A percentile compares a stretch with the other conserved stretches of the same genome.
Evolutionary conservation across 2,329 filamentous ascomycete species (phyloP).

Genomic region (Epicoccum nigrum): DNA sequence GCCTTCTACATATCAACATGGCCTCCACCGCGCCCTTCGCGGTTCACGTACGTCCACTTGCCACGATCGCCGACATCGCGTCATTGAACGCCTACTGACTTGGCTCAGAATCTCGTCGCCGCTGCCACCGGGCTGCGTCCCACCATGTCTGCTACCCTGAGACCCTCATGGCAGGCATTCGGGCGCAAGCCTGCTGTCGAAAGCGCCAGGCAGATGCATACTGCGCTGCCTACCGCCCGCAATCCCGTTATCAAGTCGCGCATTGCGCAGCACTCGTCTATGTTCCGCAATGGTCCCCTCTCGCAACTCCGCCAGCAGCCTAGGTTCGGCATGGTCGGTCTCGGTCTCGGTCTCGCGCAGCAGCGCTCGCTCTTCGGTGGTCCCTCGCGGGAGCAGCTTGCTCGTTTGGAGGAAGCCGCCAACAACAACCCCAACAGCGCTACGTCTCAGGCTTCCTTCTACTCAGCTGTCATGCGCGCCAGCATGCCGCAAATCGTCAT

Average conservation of each 20-base stretch:
- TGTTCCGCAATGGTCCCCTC: slow-evolving; percentile 44
- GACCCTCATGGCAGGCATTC: slow-evolving; percentile 43
- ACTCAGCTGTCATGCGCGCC: slow-evolving; percentile 85
- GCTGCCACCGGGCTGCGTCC: slow-evolving; percentile 49
- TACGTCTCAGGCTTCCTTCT: slow-evolving; percentile 90
- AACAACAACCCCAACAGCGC: slow-evolving; percentile 91
- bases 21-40: slow-evolving; percentile 58
- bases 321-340: slow-evolving; percentile 42
- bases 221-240: slow-evolving; percentile 33
- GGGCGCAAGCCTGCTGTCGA: slow-evolving; percentile 29
- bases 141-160: slow-evolving; percentile 47
- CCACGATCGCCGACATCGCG: slow-evolving; percentile 34
- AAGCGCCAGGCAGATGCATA: slow-evolving; percentile 30
- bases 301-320: slow-evolving; percentile 39
- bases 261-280: slow-evolving; percentile 48
- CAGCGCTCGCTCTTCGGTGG: slow-evolving; percentile 54
- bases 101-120: slow-evolving; percentile 52
- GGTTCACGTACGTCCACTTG: slow-evolving; percentile 53
- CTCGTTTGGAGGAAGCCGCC: slow-evolving; percentile 85
- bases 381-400: slow-evolving; percentile 68
- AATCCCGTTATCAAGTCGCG: slow-evolving; percentile 31
- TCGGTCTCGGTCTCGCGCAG: slow-evolving; percentile 51
- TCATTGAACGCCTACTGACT: slow-evolving; percentile 27
- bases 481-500: slow-evolving; percentile 94
- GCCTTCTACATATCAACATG: slow-evolving; percentile 49